Evolutionary conservation across 257 asterid species (phyloP).

Genomic region (Nicotiana sylvestris): DNA sequence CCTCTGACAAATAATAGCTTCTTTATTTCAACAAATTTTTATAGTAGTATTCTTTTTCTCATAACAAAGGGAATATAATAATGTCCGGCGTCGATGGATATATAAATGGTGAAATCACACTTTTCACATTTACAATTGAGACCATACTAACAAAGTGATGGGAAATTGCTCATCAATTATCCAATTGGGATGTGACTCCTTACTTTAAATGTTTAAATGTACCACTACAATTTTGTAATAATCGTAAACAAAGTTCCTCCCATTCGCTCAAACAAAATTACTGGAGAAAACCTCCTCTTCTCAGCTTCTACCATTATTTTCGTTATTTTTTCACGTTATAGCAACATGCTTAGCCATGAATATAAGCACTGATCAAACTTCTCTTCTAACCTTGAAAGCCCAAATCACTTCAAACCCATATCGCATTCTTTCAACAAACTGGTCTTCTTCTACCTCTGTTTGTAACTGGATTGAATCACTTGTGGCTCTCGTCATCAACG

Average conservation of each 20-base stretch:
- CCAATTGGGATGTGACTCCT: not conserved
- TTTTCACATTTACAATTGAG: no score
- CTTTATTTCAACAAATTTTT: no score
- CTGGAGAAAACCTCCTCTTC: not conserved
- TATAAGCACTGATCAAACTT: conserved; percentile 27
- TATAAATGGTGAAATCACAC: no score
- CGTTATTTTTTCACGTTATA: not conserved
- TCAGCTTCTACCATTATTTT: not conserved
- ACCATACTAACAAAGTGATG: not conserved
- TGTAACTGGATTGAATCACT: conserved; percentile 31
- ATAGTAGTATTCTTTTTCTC: no score
- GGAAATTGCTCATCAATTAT: not conserved
- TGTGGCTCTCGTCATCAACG: conserved; percentile 30
- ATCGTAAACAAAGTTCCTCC: not conserved
- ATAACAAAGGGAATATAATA: no score
- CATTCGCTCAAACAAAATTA: not conserved
- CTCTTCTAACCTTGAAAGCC: conserved; percentile 24
- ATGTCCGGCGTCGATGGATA: not conserved
- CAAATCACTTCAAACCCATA: conserved; percentile 6
- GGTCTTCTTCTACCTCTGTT: conserved; percentile 18
- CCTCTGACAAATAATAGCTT: no score
- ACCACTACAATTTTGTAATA: not conserved
- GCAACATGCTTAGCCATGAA: conserved; percentile 4
- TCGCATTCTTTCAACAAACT: conserved; percentile 17
- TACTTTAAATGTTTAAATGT: not conserved